Base-by-base conservation (phyloP, 345 rosid genomes). In the Physaria fendleri region DNA sequence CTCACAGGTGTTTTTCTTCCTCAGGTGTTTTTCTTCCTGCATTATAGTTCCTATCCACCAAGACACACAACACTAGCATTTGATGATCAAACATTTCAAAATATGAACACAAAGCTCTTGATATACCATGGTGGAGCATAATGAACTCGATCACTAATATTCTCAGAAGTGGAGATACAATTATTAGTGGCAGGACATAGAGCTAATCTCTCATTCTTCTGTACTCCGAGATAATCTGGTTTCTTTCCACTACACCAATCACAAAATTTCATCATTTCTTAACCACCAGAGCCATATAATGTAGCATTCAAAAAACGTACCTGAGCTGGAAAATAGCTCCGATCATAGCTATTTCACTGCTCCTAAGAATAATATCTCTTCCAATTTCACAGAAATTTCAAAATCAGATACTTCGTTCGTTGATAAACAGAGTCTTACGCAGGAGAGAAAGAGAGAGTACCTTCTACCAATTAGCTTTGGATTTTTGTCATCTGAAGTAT, bases 101-200 rank as follows among this genome's bases (percentile, higher is more conserved):
- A 10, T 25, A 3, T 28, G 5, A 49, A 28, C 12, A 40, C 16
- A 47, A 24, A 13, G 39, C 18, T 32, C 4, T 57, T 18, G 46
- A 46, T n/a, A 10, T 74, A 88, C 90, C 95, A 83, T 16, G 93
- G 96, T 24, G 95, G 89, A 32, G 95, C 79, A 37, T 86, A 88
- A 76, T 86, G 98, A 32, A 30, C 62, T 21, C 68, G 66, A 66
- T 92, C 96, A 16, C 68, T 60, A 44, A 79, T 40, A 74, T 72
- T 85, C 83, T 92, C 98, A 0, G 98, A 77, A 41, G 96, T 88
- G 5, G 96, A 92, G 11, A 92, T 71, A 37, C 96, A 88, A 32
- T 81, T 92, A 40, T 80, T 80, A 7, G 98, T 88, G 2, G 88
- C 96, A 1, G 96, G 98, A 56, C 98, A 88, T 11, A 86, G 62